phyloP scores from a whole-genome alignment of 768 basidiomycete genomes.

The Rhizopogon salebrosus region DNA sequence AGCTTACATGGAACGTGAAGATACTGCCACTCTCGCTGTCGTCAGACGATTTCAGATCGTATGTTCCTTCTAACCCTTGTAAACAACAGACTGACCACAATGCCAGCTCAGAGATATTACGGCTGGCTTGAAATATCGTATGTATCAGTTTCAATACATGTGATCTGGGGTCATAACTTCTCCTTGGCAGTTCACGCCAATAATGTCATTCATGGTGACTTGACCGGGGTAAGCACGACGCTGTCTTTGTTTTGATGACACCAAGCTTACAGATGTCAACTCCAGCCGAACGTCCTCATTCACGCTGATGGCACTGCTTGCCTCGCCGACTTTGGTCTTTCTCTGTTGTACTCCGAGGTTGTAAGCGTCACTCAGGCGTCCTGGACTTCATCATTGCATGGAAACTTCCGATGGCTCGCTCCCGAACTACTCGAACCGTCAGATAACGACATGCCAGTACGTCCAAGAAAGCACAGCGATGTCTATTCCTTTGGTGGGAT shows the following conservation, averaged over 20 bases:
- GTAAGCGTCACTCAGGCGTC: constrained; percentile 12
- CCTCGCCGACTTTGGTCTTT: constrained; percentile 45
- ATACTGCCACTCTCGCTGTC: too few relatives aligned
- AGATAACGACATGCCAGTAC: not conserved
- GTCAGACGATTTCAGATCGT: too few relatives aligned
- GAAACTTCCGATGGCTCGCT: constrained; percentile 36
- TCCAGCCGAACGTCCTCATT: constrained; percentile 3
- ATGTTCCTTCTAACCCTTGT: not conserved
- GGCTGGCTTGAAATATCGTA: not conserved
- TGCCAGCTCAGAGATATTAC: not conserved
- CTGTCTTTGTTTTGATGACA: not conserved
- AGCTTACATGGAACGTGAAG: too few relatives aligned
- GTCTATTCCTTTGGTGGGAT: constrained; percentile 41
- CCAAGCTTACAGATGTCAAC: not conserved
- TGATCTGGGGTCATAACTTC: not conserved
- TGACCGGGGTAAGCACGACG: constrained; percentile 1
- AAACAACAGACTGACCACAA: not conserved
- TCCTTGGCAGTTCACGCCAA: constrained; percentile 1
- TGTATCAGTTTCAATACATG: not conserved
- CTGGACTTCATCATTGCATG: constrained; percentile 18
- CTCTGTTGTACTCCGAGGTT: constrained; percentile 31
- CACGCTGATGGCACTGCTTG: too few relatives aligned
- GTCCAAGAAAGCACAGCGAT: constrained; percentile 23
- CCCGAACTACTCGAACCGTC: constrained; percentile 26
- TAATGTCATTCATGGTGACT: constrained; percentile 6